phyloP scores from a whole-genome alignment of 2,329 filamentous ascomycete species.

The Phyllosticta citribraziliensis region DNA sequence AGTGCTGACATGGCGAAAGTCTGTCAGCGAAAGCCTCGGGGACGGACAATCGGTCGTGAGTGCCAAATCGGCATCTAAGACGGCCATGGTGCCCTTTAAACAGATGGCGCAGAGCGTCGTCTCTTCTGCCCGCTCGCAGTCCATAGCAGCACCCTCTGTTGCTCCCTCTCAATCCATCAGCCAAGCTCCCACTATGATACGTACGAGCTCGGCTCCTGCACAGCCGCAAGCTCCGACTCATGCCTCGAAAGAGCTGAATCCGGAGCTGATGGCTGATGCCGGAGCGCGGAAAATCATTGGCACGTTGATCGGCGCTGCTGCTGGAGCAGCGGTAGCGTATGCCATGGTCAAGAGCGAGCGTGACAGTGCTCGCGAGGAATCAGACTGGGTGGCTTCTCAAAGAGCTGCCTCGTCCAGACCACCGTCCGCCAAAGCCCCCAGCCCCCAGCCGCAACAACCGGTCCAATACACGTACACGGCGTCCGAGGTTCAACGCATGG shows the following conservation, averaged over 20 bases:
- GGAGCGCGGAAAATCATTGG: conserved; percentile 59
- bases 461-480: conserved; percentile 1
- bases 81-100: conserved; percentile 14
- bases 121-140: conserved; percentile 13
- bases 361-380: conserved; percentile 36
- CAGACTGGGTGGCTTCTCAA: conserved; percentile 12
- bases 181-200: conserved; percentile 19
- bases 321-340: conserved; percentile 68
- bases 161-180: conserved; percentile 13
- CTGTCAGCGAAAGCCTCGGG: conserved; percentile 21
- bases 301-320: conserved; percentile 68
- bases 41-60: conserved; percentile 16
- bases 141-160: conserved; percentile 18
- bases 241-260: conserved; percentile 19
- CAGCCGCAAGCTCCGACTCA: conserved; percentile 16
- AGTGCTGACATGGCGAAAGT: conserved; percentile 33
- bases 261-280: conserved; percentile 33
- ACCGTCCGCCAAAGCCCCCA: conserved; percentile 3
- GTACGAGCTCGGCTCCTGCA: conserved; percentile 25
- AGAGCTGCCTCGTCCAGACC: neutral
- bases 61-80: conserved; percentile 13
- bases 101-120: neutral
- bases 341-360: conserved; percentile 55
- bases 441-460: neutral
- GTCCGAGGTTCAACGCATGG: conserved; percentile 11